Evolutionary conservation across 441 rosid genomes (phyloP), one percentile per base, ranked within the genome.

Genomic region (Brassica balearica): DNA sequence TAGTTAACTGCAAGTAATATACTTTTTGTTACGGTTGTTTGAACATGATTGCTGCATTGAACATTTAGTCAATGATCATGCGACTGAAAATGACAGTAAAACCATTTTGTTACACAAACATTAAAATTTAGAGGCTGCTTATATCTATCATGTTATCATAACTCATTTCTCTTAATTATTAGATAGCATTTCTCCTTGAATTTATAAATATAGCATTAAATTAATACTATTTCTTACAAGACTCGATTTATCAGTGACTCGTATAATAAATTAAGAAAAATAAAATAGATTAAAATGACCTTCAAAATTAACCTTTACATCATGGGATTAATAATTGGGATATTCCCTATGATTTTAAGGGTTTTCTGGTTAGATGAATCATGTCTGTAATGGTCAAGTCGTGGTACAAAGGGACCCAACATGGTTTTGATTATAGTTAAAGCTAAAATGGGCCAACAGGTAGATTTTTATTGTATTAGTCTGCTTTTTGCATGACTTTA

Each of bases 371-470:
- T 29, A 29, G 34, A 29, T 29, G 34, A 4, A 29, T 29, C 34
- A 25, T 25, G 27, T 25, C 4, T 25, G 27, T 29, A 38, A 58
- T 74, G 71, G 82, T 68, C 78, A 73, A 73, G 78, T 73, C 78
- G 66, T 73, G 69, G 74, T 69, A 69, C 72, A 74, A 69, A 46
- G 64, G 78, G 77, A 51, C 77, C 80, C 80, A 65, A 75, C n/a
- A 65, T 66, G 32, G 65, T 80, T 69, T 79, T 75, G 77, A 75
- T 65, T 58, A 69, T 70, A 48, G 80, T 59, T 75, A 71, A 84
- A 84, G 70, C 46, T 51, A 75, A 53, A 23, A 72, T 69, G 84
- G 82, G 68, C 86, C 82, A 74, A 83, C 62, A 11, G 12, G 36
- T 48, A 79, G 56, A 69, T 56, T 64, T 56, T 64, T 63, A 63